These are phyloP conservation scores for Ehretia macrophylla DNA, from an alignment of 257 asterid genomes.

Conservation along the genomic window DNA sequence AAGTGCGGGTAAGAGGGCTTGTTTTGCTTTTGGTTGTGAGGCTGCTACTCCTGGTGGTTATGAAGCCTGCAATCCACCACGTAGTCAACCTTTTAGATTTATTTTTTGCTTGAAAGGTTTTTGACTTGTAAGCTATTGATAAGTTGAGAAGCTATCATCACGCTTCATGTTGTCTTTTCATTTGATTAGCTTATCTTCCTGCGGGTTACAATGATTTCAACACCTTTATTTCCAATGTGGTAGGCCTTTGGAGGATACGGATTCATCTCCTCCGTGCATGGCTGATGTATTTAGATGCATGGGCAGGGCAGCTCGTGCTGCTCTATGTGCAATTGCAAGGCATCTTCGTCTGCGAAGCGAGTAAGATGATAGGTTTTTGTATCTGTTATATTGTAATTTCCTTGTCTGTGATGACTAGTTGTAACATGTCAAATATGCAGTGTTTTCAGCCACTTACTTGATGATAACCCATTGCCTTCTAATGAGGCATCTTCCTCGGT, in stretches of 20 bases:
- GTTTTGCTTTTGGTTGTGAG: no score
- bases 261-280: constrained; percentile 96
- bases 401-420: constrained; percentile 8
- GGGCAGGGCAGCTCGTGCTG: constrained; percentile 93
- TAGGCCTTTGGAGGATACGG: constrained; percentile 83
- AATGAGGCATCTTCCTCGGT: constrained; percentile 81
- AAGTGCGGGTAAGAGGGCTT: no score
- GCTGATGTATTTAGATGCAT: constrained; percentile 84
- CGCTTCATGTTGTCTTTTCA: background rate
- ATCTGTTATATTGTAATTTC: background rate
- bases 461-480: constrained; percentile 85
- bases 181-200: constrained; percentile 3
- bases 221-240: constrained; percentile 10
- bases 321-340: constrained; percentile 79
- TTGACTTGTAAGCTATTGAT: no score
- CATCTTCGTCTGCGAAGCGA: constrained; percentile 94
- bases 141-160: no score
- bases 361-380: constrained; percentile 34
- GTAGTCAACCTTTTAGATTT: no score
- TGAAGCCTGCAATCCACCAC: no score
- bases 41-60: no score
- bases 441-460: constrained; percentile 81
- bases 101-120: no score
- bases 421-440: constrained; percentile 43
- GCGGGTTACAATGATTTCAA: constrained; percentile 15